Base-by-base conservation (phyloP, 495 filamentous ascomycete species). In the Penicillium dipodomyicola region DNA sequence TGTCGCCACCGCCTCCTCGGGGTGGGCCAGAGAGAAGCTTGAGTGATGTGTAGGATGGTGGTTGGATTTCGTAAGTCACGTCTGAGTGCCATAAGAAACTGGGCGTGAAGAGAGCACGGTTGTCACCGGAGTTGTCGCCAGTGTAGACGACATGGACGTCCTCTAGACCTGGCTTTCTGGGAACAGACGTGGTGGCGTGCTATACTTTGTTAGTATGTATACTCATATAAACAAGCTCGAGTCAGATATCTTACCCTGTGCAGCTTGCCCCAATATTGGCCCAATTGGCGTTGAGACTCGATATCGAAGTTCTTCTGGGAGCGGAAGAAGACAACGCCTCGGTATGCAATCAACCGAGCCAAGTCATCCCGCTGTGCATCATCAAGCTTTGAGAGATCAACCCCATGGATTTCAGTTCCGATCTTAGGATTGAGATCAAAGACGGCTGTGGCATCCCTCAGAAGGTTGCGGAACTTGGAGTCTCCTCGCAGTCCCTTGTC, bases 251-350 rank as follows among this genome's bases (percentile, higher is more conserved):
- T 19, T 59, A 75, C 72, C 59, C 83, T 84, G 67, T 91, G 87
- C 5, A 90, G 64, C 9, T 72, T 79, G 1, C 87, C 87, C 68
- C 87, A 89, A 68, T 90, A 84, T 37, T 67, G 64, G 2, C 84
- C 87, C 44, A 91, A 79, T 30, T 80, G 77, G 32, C 86, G 81
- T 58, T 90, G 87, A 43, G 77, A 80, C 40, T 88, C 80, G 58
- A 89, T 84, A 62, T 86, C 82, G 29, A 87, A 76, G 64, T 85
- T 81, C 54, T 82, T 74, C 70, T 91, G 88, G 30, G 79, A 76
- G 12, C 87, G 80, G 74, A 91, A 89, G 62, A 91, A 82, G 4
- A 92, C 87, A 4, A 90, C 87, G 9, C 88, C 87, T 29, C 88
- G 79, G 48, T 80, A 84, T 23, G 89, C 83, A 54, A 91, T 81